phyloP scores from a whole-genome alignment of 176 grass and related monocot genomes.

The Saccharum officinarum region DNA sequence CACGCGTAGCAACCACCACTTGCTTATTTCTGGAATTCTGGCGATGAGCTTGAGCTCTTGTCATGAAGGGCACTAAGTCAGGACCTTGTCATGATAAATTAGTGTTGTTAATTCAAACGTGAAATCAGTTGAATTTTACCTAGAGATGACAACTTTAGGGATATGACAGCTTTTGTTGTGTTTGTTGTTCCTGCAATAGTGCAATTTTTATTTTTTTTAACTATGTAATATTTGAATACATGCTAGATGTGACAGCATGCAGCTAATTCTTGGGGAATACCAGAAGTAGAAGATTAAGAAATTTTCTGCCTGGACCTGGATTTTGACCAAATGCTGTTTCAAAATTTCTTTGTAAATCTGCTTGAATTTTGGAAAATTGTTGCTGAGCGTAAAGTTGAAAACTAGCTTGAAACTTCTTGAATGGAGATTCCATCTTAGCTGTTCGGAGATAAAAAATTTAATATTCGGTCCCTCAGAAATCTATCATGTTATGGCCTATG shows the following conservation, averaged over 20 bases:
- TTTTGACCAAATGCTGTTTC: slow-evolving; percentile 22
- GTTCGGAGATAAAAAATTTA: slow-evolving; percentile 4
- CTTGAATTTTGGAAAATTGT: slow-evolving; percentile 17
- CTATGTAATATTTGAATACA: slow-evolving; percentile 19
- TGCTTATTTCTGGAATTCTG: slow-evolving; percentile 6
- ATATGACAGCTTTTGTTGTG: not conserved
- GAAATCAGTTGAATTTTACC: not conserved
- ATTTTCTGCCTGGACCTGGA: slow-evolving; percentile 8
- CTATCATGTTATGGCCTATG: not conserved
- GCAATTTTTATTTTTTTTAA: slow-evolving; percentile 1
- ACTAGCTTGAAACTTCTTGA: slow-evolving; percentile 10
- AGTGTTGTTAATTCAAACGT: slow-evolving; percentile 5
- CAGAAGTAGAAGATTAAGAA: slow-evolving; percentile 1
- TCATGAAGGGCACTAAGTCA: not conserved
- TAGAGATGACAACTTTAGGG: slow-evolving; percentile 8
- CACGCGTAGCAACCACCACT: not conserved
- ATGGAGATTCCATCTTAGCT: not conserved
- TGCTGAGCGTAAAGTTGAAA: slow-evolving; percentile 1
- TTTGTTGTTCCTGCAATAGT: slow-evolving; percentile 1
- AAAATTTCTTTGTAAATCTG: slow-evolving; percentile 14
- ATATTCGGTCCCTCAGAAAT: not conserved
- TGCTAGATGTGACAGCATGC: not conserved
- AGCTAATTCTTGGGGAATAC: not conserved
- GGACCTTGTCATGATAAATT: slow-evolving; percentile 2
- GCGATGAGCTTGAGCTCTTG: not conserved